Conservation (phyloP, 176 grass and related monocot genomes). For the Carex scoparia region DNA sequence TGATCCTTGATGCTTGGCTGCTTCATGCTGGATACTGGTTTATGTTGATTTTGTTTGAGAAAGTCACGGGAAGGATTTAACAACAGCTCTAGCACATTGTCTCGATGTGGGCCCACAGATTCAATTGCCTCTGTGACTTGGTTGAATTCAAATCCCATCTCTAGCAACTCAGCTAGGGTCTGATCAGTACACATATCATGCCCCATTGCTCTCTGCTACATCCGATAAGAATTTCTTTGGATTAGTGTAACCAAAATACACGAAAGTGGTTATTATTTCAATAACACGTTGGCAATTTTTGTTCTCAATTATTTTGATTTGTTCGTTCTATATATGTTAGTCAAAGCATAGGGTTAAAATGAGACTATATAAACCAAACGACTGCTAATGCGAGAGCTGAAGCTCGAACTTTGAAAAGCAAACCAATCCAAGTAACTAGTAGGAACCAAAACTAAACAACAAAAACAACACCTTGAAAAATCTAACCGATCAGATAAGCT, state of each 20-base stretch:
- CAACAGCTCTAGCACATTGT: slow-evolving; percentile 57
- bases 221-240: not conserved
- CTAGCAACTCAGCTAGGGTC: slow-evolving; percentile 60
- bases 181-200: slow-evolving; percentile 37
- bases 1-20: slow-evolving; percentile 67
- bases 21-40: slow-evolving; percentile 5
- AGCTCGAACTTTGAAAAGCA: not conserved
- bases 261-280: not conserved
- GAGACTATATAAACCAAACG: not conserved
- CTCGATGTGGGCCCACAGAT: slow-evolving; percentile 36
- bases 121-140: slow-evolving; percentile 51
- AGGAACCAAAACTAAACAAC: not conserved
- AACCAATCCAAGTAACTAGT: not conserved
- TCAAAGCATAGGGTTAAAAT: not conserved
- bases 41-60: not conserved
- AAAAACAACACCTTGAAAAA: not conserved
- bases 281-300: not conserved
- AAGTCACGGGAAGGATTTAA: slow-evolving; percentile 31
- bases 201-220: not conserved
- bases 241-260: not conserved
- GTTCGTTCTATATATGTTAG: not conserved
- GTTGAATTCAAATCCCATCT: slow-evolving; percentile 86
- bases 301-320: not conserved
- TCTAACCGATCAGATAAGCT: not conserved
- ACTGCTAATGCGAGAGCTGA: not conserved